Conservation (phyloP, 1,284 basidiomycete genomes). For the Ustilago shanxiensis region DNA sequence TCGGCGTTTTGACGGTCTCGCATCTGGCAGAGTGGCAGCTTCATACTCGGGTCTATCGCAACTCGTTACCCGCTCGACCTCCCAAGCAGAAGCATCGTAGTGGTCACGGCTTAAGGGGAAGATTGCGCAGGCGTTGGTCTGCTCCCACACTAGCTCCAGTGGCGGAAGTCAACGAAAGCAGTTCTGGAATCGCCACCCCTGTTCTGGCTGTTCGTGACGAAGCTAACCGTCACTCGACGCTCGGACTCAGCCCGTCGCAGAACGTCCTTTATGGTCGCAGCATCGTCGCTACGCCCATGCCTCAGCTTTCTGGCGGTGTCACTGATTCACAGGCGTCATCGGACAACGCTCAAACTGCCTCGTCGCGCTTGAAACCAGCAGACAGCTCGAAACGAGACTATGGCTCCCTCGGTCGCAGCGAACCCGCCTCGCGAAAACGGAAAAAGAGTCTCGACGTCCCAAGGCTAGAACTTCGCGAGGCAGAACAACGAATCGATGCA, state of each 20-base stretch:
- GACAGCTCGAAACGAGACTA: conserved; percentile 32
- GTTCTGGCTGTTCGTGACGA: conserved; percentile 55
- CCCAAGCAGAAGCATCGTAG: conserved; percentile 26
- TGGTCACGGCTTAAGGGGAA: conserved; percentile 14
- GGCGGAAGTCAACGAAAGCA: conserved; percentile 67
- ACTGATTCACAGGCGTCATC: not conserved
- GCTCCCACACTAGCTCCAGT: conserved; percentile 67
- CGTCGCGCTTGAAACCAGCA: not conserved
- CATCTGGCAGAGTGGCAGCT: conserved; percentile 69
- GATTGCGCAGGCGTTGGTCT: conserved; percentile 50
- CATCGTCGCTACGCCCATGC: conserved; percentile 32
- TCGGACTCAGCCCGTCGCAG: conserved; percentile 21
- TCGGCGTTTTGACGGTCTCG: conserved; percentile 72
- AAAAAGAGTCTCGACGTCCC: conserved; percentile 41
- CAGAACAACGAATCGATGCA: conserved; percentile 35
- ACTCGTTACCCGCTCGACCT: conserved; percentile 16
- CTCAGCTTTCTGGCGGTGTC: not conserved
- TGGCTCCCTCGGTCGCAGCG: conserved; percentile 39
- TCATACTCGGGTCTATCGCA: conserved; percentile 39
- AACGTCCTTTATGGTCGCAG: conserved; percentile 33
- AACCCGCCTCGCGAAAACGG: conserved; percentile 27
- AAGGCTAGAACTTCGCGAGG: conserved; percentile 39
- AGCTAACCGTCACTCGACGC: conserved; percentile 18
- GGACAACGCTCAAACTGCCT: not conserved
- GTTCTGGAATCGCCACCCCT: conserved; percentile 65